A percentile compares a stretch with the other conserved stretches of the same genome.
These are phyloP conservation scores for Rhododendron ovatum DNA, from an alignment of 148 eudicot species.

Conservation along the genomic window DNA sequence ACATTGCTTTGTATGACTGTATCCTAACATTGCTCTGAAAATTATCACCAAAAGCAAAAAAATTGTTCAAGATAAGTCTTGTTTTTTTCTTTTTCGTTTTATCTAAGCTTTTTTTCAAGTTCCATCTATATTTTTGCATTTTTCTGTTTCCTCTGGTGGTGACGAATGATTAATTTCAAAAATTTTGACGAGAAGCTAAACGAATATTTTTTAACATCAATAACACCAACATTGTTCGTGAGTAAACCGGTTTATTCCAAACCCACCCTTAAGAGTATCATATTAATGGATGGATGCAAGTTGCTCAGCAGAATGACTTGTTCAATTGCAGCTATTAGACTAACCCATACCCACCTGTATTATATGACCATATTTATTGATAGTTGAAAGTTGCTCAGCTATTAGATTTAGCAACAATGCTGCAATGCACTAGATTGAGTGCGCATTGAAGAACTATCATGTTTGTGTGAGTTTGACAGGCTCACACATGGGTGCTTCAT, in stretches of 20 bases:
- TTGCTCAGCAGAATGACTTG: background rate
- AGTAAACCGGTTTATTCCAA: background rate
- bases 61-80: background rate
- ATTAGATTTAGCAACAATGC: background rate
- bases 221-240: background rate
- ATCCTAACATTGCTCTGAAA: too few species aligned
- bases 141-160: background rate
- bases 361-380: background rate
- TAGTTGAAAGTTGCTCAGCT: background rate
- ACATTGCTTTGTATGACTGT: too few species aligned
- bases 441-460: background rate
- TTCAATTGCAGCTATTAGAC: background rate
- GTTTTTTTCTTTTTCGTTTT: background rate
- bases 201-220: background rate
- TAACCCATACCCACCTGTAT: background rate
- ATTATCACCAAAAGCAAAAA: background rate
- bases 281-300: background rate
- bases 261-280: background rate
- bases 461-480: background rate
- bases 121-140: background rate
- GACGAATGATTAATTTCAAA: background rate
- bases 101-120: too few species aligned
- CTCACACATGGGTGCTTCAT: background rate
- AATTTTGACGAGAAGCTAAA: background rate
- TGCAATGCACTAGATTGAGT: background rate